Base-by-base conservation (phyloP, 441 rosid species). In the Mallotus japonicus region DNA sequence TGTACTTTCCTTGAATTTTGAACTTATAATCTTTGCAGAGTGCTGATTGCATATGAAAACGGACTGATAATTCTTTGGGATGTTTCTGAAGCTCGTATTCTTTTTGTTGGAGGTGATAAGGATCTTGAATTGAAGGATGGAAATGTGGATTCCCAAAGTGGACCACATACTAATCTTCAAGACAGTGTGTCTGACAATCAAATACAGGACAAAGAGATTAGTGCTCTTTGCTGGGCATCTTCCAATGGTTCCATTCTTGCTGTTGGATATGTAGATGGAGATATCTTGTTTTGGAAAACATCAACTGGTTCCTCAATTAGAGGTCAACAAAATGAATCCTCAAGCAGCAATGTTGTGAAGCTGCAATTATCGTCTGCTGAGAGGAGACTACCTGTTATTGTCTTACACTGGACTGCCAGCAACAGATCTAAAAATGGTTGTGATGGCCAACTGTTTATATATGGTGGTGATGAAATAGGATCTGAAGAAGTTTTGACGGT, bases 221-320 rank as follows among this genome's bases (percentile, higher is more conserved):
- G 85, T 78, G 86, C 90, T 74, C 85, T 87, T 62, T 85, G 94
- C 73, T 89, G 94, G 94, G 89, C 89, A 71, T 89, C 92, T 63
- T 72, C 83, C 42, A 74, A 75, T 82, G 92, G 90, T 62, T 83
- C 94, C 37, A 72, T 86, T 79, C 83, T 85, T 57, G 92, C 92
- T 6, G 89, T 89, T 65, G 92, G 94, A 58, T 89, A 89, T 24
- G 67, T 86, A 55, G 92, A 87, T 67, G 94, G 94, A 13, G 94
- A 89, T 76, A 87, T 89, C 58, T 78, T 89, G 78, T 87, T 87
- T 55, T 87, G 94, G 94, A 85, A 86, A 71, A 82, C 79, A 32
- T 81, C 85, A 67, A 62, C 67, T 58, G 28, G 59, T 71, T 50
- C 80, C 37, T 59, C 83, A 61, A 66, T 71, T 61, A 77, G 79